A percentile compares a stretch with the other conserved stretches of the same genome.
Evolutionary conservation across 495 filamentous ascomycete genomes (phyloP).

Genomic region (Aeminium ludgeri): DNA sequence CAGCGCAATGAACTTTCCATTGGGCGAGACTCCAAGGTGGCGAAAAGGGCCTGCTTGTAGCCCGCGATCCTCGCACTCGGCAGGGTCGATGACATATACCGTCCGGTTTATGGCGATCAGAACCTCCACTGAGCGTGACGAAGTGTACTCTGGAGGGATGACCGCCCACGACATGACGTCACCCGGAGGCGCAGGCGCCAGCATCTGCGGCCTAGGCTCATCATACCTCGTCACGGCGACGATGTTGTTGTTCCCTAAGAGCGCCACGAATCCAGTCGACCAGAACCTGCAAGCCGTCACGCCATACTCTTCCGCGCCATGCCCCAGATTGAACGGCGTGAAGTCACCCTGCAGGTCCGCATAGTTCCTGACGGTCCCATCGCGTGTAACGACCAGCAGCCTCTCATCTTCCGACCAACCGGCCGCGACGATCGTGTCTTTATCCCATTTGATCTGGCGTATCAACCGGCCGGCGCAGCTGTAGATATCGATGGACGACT

Average conservation of each 20-base stretch:
- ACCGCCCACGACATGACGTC: conserved; percentile 77
- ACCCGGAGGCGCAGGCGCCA: conserved; percentile 62
- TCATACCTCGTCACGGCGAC: conserved; percentile 76
- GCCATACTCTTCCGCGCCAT: conserved; percentile 72
- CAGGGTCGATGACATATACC: conserved; percentile 68
- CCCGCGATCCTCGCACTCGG: conserved; percentile 76
- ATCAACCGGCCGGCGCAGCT: conserved; percentile 80
- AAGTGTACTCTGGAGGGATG: conserved; percentile 72
- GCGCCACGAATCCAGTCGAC: conserved; percentile 78
- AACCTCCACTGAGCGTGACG: conserved; percentile 92
- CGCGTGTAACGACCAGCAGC: conserved; percentile 70
- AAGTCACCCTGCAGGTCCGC: conserved; percentile 87
- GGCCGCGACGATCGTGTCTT: conserved; percentile 70
- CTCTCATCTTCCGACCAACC: conserved; percentile 98
- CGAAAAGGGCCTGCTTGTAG: conserved; percentile 84
- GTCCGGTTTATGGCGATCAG: conserved; percentile 74
- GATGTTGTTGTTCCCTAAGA: conserved; percentile 75
- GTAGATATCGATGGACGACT: conserved; percentile 84
- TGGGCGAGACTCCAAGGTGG: conserved; percentile 76
- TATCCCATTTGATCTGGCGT: conserved; percentile 70
- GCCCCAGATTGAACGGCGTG: conserved; percentile 80
- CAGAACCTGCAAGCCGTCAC: conserved; percentile 84
- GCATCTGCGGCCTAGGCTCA: conserved; percentile 71
- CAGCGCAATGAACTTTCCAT: conserved; percentile 70
- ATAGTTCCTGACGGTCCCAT: conserved; percentile 84